phyloP scores from a whole-genome alignment of 202 grass and related monocot species.

The Dendrocalamus latiflorus region DNA sequence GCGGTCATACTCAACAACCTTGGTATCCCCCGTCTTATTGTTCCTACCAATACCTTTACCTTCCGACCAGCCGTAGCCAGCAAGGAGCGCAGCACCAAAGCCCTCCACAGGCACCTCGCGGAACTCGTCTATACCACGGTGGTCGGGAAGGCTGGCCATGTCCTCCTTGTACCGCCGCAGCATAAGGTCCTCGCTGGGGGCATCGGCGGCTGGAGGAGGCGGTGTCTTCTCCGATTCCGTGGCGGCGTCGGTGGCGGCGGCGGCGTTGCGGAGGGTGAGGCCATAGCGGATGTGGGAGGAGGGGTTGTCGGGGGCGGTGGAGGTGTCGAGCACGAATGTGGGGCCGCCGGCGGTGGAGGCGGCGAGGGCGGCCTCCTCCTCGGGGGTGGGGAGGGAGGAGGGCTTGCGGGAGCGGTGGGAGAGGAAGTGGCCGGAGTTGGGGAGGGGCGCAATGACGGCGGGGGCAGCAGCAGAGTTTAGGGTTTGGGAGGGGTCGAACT shows the following conservation, averaged over 20 bases:
- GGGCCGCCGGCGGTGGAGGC: constrained; percentile 23
- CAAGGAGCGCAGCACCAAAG: constrained; percentile 65
- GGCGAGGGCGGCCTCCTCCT: no score
- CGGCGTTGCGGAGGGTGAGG: constrained; percentile 47
- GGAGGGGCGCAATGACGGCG: constrained; percentile 68
- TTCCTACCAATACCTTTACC: constrained; percentile 77
- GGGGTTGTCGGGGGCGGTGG: constrained; percentile 47
- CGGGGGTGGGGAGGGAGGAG: constrained; percentile 59
- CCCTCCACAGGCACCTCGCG: constrained; percentile 57
- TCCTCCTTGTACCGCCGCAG: constrained; percentile 72
- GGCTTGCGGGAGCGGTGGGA: constrained; percentile 53
- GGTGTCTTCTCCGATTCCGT: constrained; percentile 11
- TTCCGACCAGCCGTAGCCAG: constrained; percentile 82
- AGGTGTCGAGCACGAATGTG: constrained; percentile 78
- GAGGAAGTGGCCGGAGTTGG: constrained; percentile 62
- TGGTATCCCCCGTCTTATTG: no score
- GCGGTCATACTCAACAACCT: no score
- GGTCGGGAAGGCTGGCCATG: constrained; percentile 64
- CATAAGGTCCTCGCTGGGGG: constrained; percentile 43
- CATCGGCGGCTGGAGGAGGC: constrained; percentile 8
- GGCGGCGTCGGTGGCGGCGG: background rate
- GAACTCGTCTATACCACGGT: constrained; percentile 71
- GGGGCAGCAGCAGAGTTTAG: constrained; percentile 28
- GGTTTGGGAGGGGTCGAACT: constrained; percentile 75
- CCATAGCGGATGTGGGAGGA: constrained; percentile 59